phyloP scores from a whole-genome alignment of 176 grass and related monocot genomes.

The Aegilops tauschii region DNA sequence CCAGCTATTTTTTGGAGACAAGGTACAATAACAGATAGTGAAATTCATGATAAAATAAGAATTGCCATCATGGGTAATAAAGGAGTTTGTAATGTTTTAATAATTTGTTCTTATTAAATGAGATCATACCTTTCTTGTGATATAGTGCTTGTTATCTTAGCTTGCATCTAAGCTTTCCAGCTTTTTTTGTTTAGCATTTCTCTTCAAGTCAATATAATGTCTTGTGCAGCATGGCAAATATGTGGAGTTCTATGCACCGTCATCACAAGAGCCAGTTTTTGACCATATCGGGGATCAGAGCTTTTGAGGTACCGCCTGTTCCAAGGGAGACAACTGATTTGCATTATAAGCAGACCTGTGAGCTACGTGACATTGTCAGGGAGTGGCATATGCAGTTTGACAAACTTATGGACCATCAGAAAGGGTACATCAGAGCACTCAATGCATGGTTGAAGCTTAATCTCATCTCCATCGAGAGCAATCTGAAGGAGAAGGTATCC shows the following conservation, averaged over 20 bases:
- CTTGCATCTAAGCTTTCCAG: not conserved
- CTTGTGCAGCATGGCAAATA: conserved; percentile 66
- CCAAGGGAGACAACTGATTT: conserved; percentile 64
- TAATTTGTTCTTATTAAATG: not conserved
- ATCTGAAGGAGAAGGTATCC: conserved; percentile 78
- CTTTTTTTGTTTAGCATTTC: conserved; percentile 11
- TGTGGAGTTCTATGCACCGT: conserved; percentile 75
- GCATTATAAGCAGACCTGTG: conserved; percentile 53
- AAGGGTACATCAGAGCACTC: conserved; percentile 72
- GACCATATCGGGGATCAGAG: conserved; percentile 36
- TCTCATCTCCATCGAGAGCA: conserved; percentile 86
- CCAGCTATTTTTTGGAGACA: not conserved
- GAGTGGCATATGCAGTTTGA: conserved; percentile 76
- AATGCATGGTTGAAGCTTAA: conserved; percentile 87
- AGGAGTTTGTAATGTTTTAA: conserved; percentile 20
- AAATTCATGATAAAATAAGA: conserved; percentile 19
- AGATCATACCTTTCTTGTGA: conserved; percentile 19
- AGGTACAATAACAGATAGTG: not conserved
- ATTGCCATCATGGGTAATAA: not conserved
- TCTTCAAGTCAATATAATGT: not conserved
- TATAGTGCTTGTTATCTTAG: not conserved
- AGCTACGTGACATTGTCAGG: conserved; percentile 55
- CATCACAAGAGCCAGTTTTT: conserved; percentile 56
- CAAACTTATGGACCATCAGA: conserved; percentile 78
- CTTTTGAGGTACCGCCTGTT: conserved; percentile 49